Evolutionary conservation across 306 rosid genomes (phyloP).

Genomic region (Hippophae tibetana): DNA sequence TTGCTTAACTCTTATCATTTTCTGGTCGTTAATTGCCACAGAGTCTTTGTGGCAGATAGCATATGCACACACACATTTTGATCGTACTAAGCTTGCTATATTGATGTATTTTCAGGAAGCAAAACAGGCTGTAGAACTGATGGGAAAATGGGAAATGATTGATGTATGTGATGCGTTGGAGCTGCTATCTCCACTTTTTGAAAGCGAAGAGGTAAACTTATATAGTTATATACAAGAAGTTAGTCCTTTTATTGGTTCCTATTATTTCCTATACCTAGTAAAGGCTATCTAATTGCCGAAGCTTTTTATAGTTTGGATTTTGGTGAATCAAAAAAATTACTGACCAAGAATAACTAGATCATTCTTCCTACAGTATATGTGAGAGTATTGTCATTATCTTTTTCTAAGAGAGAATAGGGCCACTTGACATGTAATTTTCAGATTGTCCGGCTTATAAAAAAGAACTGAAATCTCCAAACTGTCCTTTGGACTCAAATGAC

Average conservation of each 20-base stretch:
- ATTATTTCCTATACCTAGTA: too few relatives aligned
- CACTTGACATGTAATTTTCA: background rate
- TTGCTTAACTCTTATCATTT: background rate
- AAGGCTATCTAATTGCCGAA: background rate
- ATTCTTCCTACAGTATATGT: too few relatives aligned
- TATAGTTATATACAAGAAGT: background rate
- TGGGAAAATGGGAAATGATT: slow-evolving; percentile 94
- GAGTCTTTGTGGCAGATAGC: too few relatives aligned
- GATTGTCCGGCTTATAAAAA: background rate
- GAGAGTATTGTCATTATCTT: too few relatives aligned
- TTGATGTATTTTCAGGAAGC: slow-evolving; percentile 71
- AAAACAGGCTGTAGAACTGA: slow-evolving; percentile 84
- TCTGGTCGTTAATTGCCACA: too few relatives aligned
- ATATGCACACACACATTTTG: too few relatives aligned
- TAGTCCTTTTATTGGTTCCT: too few relatives aligned
- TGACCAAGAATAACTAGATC: too few relatives aligned
- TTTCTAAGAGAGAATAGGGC: too few relatives aligned
- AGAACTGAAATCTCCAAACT: background rate
- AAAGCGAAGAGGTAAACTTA: slow-evolving; percentile 83
- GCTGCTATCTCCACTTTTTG: slow-evolving; percentile 89
- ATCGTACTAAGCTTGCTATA: slow-evolving; percentile 5
- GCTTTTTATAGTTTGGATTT: too few relatives aligned
- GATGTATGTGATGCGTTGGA: slow-evolving; percentile 93
- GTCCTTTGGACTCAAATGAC: background rate
- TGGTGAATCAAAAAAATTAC: too few relatives aligned